A percentile compares a stretch with the other conserved stretches of the same genome.
These are phyloP conservation scores for Pulchroboletus neoregius DNA, from an alignment of 1,284 basidiomycete genomes.

Conservation along the genomic window DNA sequence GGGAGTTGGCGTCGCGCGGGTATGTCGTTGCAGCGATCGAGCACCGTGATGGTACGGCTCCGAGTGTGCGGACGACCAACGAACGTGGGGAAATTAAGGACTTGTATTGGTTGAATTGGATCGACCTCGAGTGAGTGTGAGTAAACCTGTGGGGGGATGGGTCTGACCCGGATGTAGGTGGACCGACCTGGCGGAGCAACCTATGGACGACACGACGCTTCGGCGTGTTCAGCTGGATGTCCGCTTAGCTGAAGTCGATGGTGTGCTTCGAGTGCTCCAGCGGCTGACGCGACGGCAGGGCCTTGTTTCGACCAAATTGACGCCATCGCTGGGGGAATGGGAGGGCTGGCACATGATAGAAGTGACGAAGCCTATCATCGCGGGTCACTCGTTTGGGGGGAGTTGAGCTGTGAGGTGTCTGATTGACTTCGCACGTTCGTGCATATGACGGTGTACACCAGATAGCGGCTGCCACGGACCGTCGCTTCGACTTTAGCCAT, in stretches of 20 bases:
- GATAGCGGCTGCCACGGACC: conserved; percentile 26
- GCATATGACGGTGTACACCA: conserved; percentile 1
- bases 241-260: conserved; percentile 40
- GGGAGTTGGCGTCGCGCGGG: conserved; percentile 40
- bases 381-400: conserved; percentile 37
- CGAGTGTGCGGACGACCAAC: conserved; percentile 36
- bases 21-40: conserved; percentile 46
- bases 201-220: conserved; percentile 37
- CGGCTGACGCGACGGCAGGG: conserved; percentile 10
- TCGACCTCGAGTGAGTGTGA: conserved; percentile 31
- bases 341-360: conserved; percentile 23
- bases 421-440: background rate
- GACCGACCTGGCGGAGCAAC: conserved; percentile 33
- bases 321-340: conserved; percentile 15
- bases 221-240: conserved; percentile 43
- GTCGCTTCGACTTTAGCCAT: conserved; percentile 25
- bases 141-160: background rate
- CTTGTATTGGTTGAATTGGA: conserved; percentile 37
- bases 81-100: conserved; percentile 30
- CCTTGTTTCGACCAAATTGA: background rate
- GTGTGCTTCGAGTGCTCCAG: conserved; percentile 34
- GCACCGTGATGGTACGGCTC: conserved; percentile 44
- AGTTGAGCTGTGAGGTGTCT: conserved; percentile 31
- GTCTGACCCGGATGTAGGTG: conserved; percentile 16
- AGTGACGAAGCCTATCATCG: conserved; percentile 26